Conservation (phyloP, 2,329 filamentous ascomycete genomes). For the Botrytis porri region DNA sequence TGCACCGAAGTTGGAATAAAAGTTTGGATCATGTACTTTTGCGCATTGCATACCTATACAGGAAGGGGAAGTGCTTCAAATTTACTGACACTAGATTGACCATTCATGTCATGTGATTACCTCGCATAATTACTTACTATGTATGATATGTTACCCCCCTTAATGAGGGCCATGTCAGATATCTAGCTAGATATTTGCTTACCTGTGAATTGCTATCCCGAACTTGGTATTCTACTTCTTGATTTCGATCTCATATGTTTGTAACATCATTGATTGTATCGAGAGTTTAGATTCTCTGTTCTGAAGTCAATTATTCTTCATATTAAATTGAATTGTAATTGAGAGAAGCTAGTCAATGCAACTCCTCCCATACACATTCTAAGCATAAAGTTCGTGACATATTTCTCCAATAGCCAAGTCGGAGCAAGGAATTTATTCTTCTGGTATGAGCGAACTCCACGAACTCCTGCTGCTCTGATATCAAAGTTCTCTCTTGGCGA, state of each 20-base stretch:
- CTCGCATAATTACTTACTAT: neutral
- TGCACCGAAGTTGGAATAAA: neutral
- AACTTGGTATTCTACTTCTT: neutral
- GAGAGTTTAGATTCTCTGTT: neutral
- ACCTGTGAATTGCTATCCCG: neutral
- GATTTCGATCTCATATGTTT: neutral
- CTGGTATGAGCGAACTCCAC: constrained; percentile 16
- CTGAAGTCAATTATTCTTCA: constrained; percentile 9
- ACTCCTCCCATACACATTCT: constrained; percentile 1
- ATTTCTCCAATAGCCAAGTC: constrained; percentile 15
- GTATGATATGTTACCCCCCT: neutral
- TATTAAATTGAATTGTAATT: constrained; percentile 16
- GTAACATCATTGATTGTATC: neutral
- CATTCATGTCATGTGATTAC: neutral
- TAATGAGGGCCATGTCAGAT: neutral
- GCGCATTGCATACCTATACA: neutral
- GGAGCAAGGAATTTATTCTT: constrained; percentile 16
- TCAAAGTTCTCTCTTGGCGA: neutral
- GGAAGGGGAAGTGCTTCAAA: neutral
- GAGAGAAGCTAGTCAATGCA: constrained; percentile 6
- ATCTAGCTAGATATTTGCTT: neutral
- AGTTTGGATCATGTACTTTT: neutral
- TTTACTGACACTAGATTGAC: neutral
- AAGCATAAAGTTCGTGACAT: constrained; percentile 16
- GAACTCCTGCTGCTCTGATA: constrained; percentile 5